A percentile compares a stretch with the other conserved stretches of the same genome.
Evolutionary conservation across 108 stramenopile genomes (phyloP).

Genomic region (Cylindrotheca closterium): DNA sequence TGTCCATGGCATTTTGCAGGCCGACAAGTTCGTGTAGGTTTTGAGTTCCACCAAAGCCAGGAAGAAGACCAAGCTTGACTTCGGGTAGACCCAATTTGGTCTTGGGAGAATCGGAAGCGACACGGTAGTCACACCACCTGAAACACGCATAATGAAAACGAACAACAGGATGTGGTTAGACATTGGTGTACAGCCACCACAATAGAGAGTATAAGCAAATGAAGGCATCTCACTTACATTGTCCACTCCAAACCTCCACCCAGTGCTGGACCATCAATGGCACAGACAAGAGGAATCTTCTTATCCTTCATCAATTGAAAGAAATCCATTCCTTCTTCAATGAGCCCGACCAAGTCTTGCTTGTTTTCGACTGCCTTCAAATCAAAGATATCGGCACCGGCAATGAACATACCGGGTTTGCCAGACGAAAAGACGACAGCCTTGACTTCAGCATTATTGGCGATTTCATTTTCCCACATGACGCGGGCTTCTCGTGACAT

Average conservation of each 20-base stretch:
- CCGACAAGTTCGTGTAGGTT: constrained; percentile 92
- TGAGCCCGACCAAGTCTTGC: constrained; percentile 67
- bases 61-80: constrained; percentile 97
- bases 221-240: constrained; percentile 23
- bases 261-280: constrained; percentile 95
- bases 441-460: constrained; percentile 70
- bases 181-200: neutral
- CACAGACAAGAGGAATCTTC: constrained; percentile 91
- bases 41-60: constrained; percentile 98
- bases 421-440: constrained; percentile 95
- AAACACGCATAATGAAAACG: neutral
- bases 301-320: constrained; percentile 76
- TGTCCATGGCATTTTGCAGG: constrained; percentile 91
- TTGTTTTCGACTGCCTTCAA: constrained; percentile 86
- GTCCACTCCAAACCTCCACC: constrained; percentile 99
- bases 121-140: constrained; percentile 94
- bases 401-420: constrained; percentile 97
- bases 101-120: constrained; percentile 89
- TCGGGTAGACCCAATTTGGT: constrained; percentile 97
- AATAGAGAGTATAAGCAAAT: neutral
- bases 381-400: constrained; percentile 98
- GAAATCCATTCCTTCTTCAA: constrained; percentile 78
- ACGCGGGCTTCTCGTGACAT: constrained; percentile 82
- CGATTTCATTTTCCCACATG: constrained; percentile 79
- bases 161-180: neutral